These are phyloP conservation scores for Rosa hybrid DNA, from an alignment of 331 rosid species.

Conservation along the genomic window DNA sequence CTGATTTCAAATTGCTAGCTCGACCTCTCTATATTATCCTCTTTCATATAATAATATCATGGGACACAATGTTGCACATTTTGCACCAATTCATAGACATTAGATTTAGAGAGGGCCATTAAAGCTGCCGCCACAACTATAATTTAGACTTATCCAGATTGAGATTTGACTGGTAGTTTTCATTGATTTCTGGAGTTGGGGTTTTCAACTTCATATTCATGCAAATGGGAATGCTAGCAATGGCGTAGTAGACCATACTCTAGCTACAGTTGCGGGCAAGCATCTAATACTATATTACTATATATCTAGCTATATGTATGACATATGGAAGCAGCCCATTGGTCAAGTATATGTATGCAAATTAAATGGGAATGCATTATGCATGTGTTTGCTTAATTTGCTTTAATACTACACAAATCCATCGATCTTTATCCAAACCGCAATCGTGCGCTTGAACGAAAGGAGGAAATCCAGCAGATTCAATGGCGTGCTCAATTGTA, in stretches of 20 bases:
- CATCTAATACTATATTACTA: not conserved
- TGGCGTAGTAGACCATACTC: not conserved
- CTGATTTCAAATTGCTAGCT: not conserved
- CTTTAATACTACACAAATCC: not conserved
- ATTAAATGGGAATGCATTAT: not conserved
- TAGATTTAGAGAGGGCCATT: not conserved
- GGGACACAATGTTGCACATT: not conserved
- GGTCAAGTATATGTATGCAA: not conserved
- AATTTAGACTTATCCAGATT: not conserved
- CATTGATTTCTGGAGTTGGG: not conserved
- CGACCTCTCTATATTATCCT: not conserved
- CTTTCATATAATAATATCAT: not conserved
- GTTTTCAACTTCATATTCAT: not conserved
- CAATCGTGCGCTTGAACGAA: not conserved
- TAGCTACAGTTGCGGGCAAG: not conserved
- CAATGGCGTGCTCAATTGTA: not conserved
- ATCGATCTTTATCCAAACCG: not conserved
- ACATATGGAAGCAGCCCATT: not conserved
- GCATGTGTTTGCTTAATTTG: not conserved
- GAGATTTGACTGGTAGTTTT: not conserved
- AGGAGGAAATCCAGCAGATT: not conserved
- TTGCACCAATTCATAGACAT: not conserved
- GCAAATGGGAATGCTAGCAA: not conserved
- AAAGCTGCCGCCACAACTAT: not conserved
- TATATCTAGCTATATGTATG: not conserved